Evolutionary conservation across 2,329 filamentous ascomycete genomes (phyloP), one percentile per base, ranked within the genome.

Genomic region (Aspergillus brasiliensis): DNA sequence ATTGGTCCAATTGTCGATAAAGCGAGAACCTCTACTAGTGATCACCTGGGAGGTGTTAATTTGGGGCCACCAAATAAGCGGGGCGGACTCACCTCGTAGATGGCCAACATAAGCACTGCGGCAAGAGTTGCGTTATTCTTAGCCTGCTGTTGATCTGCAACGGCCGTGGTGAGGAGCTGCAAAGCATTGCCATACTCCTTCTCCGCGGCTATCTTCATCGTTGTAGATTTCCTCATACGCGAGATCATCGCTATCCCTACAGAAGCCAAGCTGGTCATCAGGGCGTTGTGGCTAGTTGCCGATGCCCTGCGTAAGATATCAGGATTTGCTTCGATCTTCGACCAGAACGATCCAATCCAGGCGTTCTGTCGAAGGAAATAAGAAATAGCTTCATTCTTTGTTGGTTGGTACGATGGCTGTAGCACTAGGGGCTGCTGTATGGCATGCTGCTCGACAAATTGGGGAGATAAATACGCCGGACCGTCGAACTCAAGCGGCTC

Each of bases 211-310:
- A 78, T 69, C 64, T 78, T 78, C 69, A 86, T 70, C 28, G 77
- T 74, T 17, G 73, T 71, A 48, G 84, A 79, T 19, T 78, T 78
- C 27, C 75, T 78, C 17, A 86, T 71, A 58, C 87, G 86, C 3
- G 83, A 82, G 60, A 88, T 69, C 60, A 83, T 84, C 0, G 85
- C 85, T 51, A 86, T 77, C 2, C 86, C 86, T 17, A 87, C 80
- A 13, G 86, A 84, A 8, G 81, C 73, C 75, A 87, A 84, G 48
- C 84, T 79, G 34, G 82, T 79, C 57, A 72, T 67, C 64, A 78
- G 70, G 6, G 74, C 73, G 51, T 67, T 66, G 25, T 71, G 65
- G 21, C 74, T 72, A 49, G 3, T 70, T 51, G 4, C 58, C 58
- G 10, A 65, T 66, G 1, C 64, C 52, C 21, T 63, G 61, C 7